A percentile compares a stretch with the other conserved stretches of the same genome.
Evolutionary conservation across 208 protist species (phyloP).

Genomic region (Trypanosoma platydactyli): DNA sequence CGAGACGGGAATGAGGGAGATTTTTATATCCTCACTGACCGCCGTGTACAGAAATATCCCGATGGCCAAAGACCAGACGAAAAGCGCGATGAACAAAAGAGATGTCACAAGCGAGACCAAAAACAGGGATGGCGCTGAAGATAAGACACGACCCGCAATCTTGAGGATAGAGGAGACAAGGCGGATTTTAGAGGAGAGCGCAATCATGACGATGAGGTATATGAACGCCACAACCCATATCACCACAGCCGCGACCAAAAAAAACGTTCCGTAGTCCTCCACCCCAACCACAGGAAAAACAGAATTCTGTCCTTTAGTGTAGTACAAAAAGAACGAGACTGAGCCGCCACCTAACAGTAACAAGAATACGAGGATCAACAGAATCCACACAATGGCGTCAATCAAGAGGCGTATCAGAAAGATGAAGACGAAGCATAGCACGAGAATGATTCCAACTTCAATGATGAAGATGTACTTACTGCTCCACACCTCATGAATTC

Average conservation of each 20-base stretch:
- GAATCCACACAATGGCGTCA: conserved; percentile 24
- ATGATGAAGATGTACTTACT: conserved; percentile 28
- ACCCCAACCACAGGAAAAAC: conserved; percentile 2
- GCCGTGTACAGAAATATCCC: conserved; percentile 21
- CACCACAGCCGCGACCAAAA: conserved; percentile 24
- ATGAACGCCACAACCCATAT: conserved; percentile 19
- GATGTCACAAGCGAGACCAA: conserved; percentile 51
- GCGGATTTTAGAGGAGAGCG: conserved; percentile 39
- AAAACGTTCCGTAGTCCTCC: conserved; percentile 15
- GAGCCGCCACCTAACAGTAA: conserved; percentile 8
- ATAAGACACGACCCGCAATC: conserved; percentile 41
- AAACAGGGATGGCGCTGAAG: conserved; percentile 38
- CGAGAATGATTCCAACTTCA: conserved; percentile 13
- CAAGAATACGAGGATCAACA: conserved; percentile 19
- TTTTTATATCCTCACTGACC: background rate
- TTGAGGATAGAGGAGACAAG: conserved; percentile 66
- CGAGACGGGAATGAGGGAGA: conserved; percentile 13
- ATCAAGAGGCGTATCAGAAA: conserved; percentile 31
- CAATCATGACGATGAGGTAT: conserved; percentile 43
- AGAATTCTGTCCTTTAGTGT: conserved; percentile 15
- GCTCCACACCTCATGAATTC: conserved; percentile 22
- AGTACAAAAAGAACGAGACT: conserved; percentile 27
- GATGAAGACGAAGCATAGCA: conserved; percentile 35
- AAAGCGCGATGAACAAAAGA: conserved; percentile 18
- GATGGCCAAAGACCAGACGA: conserved; percentile 13